Base-by-base conservation (phyloP, 331 rosid species). In the Saraca asoca region DNA sequence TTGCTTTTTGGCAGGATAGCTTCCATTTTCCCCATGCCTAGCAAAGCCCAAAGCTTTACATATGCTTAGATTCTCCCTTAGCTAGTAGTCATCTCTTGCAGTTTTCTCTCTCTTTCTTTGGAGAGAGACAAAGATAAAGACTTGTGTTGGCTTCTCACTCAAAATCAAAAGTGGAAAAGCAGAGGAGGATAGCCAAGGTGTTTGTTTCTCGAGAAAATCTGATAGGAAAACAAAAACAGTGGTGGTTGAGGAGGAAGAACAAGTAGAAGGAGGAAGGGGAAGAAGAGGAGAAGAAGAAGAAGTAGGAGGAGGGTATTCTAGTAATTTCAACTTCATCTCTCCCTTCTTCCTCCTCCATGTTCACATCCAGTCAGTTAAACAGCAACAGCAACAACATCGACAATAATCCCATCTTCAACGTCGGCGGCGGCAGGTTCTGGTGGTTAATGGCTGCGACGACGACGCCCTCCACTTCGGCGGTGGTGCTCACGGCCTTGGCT, bases 401-500 rank as follows among this genome's bases (percentile, higher is more conserved):
- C 76, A 51, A 69, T 72, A 24, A 71, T 77, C 58, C 70, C 71
- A 46, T 66, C 62, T 19, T 80, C 68, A 72, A 85, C 77, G 81
- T 78, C 70, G 81, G 77, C 69, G 77, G 74, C 63, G 74, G 77
- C 50, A 70, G 74, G 63, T 53, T 81, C 68, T 70, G 80, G 31
- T 24, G 31, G 61, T 34, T 83, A 6, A 74, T 75, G 87, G 71
- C 80, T 38, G 71, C 81, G 57, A 71, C 65, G 46, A 44, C 76
- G 65, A 24, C 78, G 65, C 69, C 75, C 12, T 85, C 82, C 6
- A 52, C 74, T 70, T 56, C 81, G 70, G 80, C 82, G 85, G 78
- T 78, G 72, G 79, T 80, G 29, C 75, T 85, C 83, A 85, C 89
- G 68, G 91, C 88, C 70, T 58, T 94, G 58, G 90, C 90, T 41